These are phyloP conservation scores for Venturiaceae sp. DNA, from an alignment of 2,329 filamentous ascomycete genomes.

Conservation along the genomic window DNA sequence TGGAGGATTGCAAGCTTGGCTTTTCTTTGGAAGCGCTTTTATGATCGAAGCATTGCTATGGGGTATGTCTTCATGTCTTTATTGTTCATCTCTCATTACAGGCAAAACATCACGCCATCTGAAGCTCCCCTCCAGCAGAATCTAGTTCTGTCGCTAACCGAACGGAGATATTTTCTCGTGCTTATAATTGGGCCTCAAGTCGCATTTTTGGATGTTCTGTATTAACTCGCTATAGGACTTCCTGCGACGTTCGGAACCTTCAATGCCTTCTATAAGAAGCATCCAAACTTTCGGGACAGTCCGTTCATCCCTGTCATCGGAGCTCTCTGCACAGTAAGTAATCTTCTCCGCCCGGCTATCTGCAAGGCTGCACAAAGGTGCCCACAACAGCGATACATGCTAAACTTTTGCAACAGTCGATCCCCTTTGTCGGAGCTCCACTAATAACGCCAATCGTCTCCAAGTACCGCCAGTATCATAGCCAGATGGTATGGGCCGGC, in stretches of 20 bases:
- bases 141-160: not conserved
- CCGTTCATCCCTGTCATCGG: conserved; percentile 3
- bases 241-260: conserved; percentile 3
- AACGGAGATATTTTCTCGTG: not conserved
- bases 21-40: conserved; percentile 4
- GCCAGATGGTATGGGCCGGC: conserved; percentile 7
- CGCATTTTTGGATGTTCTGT: not conserved
- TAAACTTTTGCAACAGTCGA: not conserved
- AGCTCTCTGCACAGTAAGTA: conserved; percentile 3
- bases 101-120: not conserved
- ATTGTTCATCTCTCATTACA: not conserved
- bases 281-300: not conserved
- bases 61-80: not conserved
- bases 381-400: not conserved
- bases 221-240: conserved; percentile 1
- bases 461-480: conserved; percentile 2
- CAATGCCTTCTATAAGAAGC: conserved; percentile 2
- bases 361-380: not conserved
- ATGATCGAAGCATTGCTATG: conserved; percentile 6
- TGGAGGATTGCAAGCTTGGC: not conserved
- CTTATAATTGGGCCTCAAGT: not conserved
- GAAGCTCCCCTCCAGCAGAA: not conserved
- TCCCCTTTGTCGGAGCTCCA: conserved; percentile 6
- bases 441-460: not conserved
- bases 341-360: not conserved